phyloP scores from a whole-genome alignment of 306 rosid genomes.

The Trichosanthes truncata region DNA sequence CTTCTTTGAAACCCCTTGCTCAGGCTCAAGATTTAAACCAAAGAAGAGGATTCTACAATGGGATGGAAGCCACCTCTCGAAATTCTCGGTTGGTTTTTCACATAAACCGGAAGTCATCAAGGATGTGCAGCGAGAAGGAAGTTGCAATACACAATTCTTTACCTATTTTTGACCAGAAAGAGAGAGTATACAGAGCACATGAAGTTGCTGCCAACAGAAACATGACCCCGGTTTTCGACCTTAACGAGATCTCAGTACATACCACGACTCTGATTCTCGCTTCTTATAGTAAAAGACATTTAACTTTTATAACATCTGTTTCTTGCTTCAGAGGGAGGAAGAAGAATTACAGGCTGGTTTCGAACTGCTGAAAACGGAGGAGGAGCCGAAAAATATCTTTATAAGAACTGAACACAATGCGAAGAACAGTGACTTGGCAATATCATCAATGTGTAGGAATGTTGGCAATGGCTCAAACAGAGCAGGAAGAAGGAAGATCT shows the following conservation, averaged over 20 bases:
- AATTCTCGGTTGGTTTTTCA: slow-evolving; percentile 30
- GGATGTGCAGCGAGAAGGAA: slow-evolving; percentile 32
- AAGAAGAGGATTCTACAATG: slow-evolving; percentile 33
- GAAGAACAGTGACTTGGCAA: slow-evolving; percentile 53
- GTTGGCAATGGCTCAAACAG: slow-evolving; percentile 60
- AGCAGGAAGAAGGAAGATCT: slow-evolving; percentile 82
- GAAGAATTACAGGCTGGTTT: slow-evolving; percentile 53
- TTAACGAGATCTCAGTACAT: slow-evolving; percentile 86
- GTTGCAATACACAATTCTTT: slow-evolving; percentile 21
- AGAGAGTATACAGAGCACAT: slow-evolving; percentile 36
- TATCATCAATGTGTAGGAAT: slow-evolving; percentile 58
- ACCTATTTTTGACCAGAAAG: slow-evolving; percentile 43
- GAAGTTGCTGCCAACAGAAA: slow-evolving; percentile 38
- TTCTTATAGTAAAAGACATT: neutral
- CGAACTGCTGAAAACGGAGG: slow-evolving; percentile 38
- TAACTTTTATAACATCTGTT: neutral
- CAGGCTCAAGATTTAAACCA: slow-evolving; percentile 21
- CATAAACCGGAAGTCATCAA: slow-evolving; percentile 49
- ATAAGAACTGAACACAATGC: slow-evolving; percentile 40
- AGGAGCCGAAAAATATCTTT: slow-evolving; percentile 53
- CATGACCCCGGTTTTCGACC: slow-evolving; percentile 26
- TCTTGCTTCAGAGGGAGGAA: slow-evolving; percentile 53
- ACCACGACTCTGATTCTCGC: neutral
- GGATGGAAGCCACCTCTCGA: slow-evolving; percentile 27
- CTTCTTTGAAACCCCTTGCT: slow-evolving; percentile 14